Percentiles rank a stretch among this genome's conserved stretches.
phyloP scores from a whole-genome alignment of 1,139 yeast genomes.

The Nakaseomyces nivariensis region DNA sequence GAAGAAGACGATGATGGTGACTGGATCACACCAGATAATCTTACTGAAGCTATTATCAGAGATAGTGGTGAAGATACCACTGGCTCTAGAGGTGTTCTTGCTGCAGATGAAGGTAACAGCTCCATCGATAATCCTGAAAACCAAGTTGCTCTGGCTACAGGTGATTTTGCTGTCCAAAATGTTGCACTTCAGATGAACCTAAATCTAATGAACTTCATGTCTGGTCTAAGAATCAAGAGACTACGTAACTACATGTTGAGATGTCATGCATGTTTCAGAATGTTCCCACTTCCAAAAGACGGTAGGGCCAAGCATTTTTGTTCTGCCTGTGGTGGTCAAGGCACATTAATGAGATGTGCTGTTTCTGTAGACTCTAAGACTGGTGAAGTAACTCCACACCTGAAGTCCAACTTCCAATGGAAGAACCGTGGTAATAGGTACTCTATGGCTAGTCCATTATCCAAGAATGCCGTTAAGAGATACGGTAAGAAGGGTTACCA shows the following conservation, averaged over 20 bases:
- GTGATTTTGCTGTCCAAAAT: conserved; percentile 96
- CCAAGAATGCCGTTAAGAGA: conserved; percentile 51
- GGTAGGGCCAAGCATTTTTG: conserved; percentile 83
- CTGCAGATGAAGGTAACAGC: conserved; percentile 15
- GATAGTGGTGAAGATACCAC: conserved; percentile 46
- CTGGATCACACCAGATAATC: conserved; percentile 89
- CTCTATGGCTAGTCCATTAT: conserved; percentile 64
- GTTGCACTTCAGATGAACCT: conserved; percentile 87
- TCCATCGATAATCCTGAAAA: conserved; percentile 29
- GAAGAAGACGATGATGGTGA: conserved; percentile 75
- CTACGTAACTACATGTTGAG: conserved; percentile 89
- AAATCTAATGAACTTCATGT: conserved; percentile 71
- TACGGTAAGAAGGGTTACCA: conserved; percentile 67
- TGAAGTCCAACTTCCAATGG: conserved; percentile 92
- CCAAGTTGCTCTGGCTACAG: conserved; percentile 80
- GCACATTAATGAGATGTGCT: conserved; percentile 81
- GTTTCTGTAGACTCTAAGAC: conserved; percentile 72
- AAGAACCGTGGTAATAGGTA: conserved; percentile 76
- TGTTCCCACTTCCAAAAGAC: conserved; percentile 66
- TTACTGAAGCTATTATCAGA: conserved; percentile 56
- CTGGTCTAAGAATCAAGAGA: conserved; percentile 77
- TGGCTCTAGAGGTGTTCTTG: conserved; percentile 26
- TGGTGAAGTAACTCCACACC: conserved; percentile 81
- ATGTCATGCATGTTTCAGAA: conserved; percentile 91
- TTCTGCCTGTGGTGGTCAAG: conserved; percentile 86